Evolutionary conservation across 2,329 filamentous ascomycete genomes (phyloP).

Genomic region (Pyrenophora teres): DNA sequence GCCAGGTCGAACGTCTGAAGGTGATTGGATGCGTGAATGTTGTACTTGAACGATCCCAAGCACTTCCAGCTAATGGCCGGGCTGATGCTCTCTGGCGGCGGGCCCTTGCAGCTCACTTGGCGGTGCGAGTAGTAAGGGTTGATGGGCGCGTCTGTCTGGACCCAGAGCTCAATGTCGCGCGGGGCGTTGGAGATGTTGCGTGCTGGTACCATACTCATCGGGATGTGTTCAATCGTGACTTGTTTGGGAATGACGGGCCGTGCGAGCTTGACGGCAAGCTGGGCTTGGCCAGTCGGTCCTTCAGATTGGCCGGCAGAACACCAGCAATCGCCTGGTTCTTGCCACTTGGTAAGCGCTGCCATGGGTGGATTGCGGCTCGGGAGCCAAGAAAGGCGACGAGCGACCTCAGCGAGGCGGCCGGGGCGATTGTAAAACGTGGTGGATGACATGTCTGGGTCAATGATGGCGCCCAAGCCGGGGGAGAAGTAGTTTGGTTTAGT

Average conservation of each 20-base stretch:
- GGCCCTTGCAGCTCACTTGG: constrained; percentile 16
- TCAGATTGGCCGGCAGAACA: constrained; percentile 62
- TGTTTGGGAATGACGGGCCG: constrained; percentile 46
- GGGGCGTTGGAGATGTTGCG: constrained; percentile 50
- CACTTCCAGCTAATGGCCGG: constrained; percentile 43
- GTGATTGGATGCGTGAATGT: constrained; percentile 48
- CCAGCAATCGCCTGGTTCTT: constrained; percentile 85
- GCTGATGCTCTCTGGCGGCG: constrained; percentile 11
- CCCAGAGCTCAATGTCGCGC: constrained; percentile 53
- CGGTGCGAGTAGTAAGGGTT: constrained; percentile 26
- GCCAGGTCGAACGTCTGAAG: constrained; percentile 50
- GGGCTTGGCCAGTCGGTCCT: constrained; percentile 60
- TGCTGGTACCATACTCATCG: constrained; percentile 41
- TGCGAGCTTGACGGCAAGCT: constrained; percentile 62
- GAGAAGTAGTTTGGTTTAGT: constrained; percentile 73
- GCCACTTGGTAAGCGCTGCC: constrained; percentile 71
- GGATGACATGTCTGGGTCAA: constrained; percentile 67
- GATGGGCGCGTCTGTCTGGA: constrained; percentile 37
- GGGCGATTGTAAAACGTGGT: constrained; percentile 45
- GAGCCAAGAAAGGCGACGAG: constrained; percentile 21
- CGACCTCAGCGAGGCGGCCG: constrained; percentile 5
- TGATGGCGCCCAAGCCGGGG: constrained; percentile 65
- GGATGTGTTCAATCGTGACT: constrained; percentile 55
- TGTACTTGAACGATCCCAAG: constrained; percentile 49
- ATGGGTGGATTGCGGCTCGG: constrained; percentile 48